Conservation (phyloP, 345 rosid genomes). For the Moricandia moricandioides region DNA sequence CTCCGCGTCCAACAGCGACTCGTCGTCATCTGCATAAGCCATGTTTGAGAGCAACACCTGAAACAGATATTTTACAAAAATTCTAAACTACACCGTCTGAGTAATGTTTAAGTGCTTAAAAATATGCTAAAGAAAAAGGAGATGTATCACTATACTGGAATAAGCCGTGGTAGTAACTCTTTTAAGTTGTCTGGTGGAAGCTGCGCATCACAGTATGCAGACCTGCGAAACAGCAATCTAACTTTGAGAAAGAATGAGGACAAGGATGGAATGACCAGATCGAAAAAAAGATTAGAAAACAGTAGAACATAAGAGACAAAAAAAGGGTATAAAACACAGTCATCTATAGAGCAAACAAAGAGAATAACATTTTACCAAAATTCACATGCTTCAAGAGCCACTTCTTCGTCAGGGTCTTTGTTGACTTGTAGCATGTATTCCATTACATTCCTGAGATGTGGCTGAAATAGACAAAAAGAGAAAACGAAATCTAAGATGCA, state of each 20-base stretch:
- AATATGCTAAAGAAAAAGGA: neutral
- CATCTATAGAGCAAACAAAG: slow-evolving; percentile 5
- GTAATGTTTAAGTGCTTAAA: neutral
- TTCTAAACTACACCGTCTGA: neutral
- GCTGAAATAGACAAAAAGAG: slow-evolving; percentile 46
- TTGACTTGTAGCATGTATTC: slow-evolving; percentile 91
- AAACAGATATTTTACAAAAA: slow-evolving; percentile 23
- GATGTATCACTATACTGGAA: slow-evolving; percentile 56
- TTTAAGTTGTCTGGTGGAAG: slow-evolving; percentile 70
- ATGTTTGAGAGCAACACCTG: slow-evolving; percentile 87
- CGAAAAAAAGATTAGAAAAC: neutral
- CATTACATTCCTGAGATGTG: slow-evolving; percentile 70
- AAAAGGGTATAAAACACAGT: neutral
- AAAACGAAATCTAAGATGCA: neutral
- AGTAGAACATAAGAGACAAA: neutral
- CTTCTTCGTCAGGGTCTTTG: slow-evolving; percentile 86
- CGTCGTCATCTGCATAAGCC: slow-evolving; percentile 96
- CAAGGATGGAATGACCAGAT: neutral
- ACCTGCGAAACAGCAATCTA: slow-evolving; percentile 56
- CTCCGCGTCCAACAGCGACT: slow-evolving; percentile 83
- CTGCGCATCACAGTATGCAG: slow-evolving; percentile 85
- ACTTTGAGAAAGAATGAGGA: slow-evolving; percentile 1
- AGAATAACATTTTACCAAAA: slow-evolving; percentile 58
- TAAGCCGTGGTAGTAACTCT: slow-evolving; percentile 77
- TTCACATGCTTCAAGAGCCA: slow-evolving; percentile 97